Percentiles rank a stretch among this genome's conserved stretches.
Evolutionary conservation across 352 stramenopile genomes (phyloP).

Genomic region (Phytophthora pseudosyringae): DNA sequence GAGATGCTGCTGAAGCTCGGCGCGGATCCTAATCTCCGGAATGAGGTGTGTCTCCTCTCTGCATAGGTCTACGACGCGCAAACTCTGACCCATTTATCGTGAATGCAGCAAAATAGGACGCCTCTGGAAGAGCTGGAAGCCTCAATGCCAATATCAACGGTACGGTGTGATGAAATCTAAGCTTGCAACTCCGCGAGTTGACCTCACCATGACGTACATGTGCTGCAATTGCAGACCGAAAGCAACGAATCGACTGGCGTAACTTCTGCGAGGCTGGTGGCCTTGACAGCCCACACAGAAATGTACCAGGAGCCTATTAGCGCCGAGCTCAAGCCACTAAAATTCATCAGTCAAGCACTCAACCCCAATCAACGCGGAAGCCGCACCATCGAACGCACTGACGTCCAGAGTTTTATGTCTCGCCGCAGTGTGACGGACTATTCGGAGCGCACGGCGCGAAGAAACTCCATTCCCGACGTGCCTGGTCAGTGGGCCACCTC

Average conservation of each 20-base stretch:
- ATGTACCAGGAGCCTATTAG: slow-evolving; percentile 5
- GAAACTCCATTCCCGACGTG: slow-evolving; percentile 9
- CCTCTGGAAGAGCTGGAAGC: slow-evolving; percentile 68
- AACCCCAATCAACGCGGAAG: slow-evolving; percentile 7
- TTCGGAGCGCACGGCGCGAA: slow-evolving; percentile 17
- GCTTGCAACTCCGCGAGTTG: neutral
- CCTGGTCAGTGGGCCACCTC: slow-evolving; percentile 22
- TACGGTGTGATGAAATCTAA: slow-evolving; percentile 18
- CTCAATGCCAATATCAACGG: slow-evolving; percentile 32
- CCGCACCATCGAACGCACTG: slow-evolving; percentile 14
- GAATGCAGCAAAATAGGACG: slow-evolving; percentile 65
- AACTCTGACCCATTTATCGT: neutral
- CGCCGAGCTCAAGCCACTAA: slow-evolving; percentile 2
- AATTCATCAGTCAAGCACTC: slow-evolving; percentile 20
- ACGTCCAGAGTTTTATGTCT: slow-evolving; percentile 26
- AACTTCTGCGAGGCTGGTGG: slow-evolving; percentile 7
- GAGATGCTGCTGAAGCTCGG: slow-evolving; percentile 68
- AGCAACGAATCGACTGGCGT: slow-evolving; percentile 19
- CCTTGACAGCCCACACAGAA: neutral
- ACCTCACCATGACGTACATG: neutral
- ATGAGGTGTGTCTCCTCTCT: slow-evolving; percentile 45
- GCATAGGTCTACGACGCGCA: neutral
- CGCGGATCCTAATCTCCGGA: slow-evolving; percentile 61
- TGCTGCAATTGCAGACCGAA: slow-evolving; percentile 7
- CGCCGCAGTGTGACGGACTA: slow-evolving; percentile 26